Conservation (phyloP, 1,139 yeast genomes). For the Blastobotrys illinoisensis region DNA sequence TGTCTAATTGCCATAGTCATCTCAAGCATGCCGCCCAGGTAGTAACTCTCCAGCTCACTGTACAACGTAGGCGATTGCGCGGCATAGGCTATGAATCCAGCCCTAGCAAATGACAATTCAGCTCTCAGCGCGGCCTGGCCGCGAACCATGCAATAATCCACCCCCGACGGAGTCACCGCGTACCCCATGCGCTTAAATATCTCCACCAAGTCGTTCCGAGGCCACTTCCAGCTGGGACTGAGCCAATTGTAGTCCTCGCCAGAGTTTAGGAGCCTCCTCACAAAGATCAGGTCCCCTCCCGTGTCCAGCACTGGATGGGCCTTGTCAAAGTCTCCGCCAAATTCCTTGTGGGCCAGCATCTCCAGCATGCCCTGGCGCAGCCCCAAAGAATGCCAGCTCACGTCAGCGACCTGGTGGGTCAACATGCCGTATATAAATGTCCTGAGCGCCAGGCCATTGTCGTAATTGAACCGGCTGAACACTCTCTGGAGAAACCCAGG, state of each 20-base stretch:
- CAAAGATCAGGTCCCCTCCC: constrained; percentile 51
- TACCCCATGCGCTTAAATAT: constrained; percentile 36
- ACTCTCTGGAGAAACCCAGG: constrained; percentile 4
- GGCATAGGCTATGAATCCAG: constrained; percentile 32
- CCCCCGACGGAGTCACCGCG: constrained; percentile 23
- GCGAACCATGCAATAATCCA: constrained; percentile 44
- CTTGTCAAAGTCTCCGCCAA: constrained; percentile 39
- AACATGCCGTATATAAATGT: constrained; percentile 51
- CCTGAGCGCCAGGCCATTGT: constrained; percentile 29
- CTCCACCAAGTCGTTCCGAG: constrained; percentile 36
- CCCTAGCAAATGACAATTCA: constrained; percentile 35
- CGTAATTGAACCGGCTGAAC: neutral
- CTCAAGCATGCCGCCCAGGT: constrained; percentile 48
- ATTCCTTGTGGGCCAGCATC: constrained; percentile 45
- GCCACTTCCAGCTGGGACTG: constrained; percentile 41
- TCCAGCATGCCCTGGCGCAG: constrained; percentile 46
- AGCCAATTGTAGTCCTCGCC: constrained; percentile 28
- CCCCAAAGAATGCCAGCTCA: constrained; percentile 58
- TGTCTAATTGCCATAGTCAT: constrained; percentile 36
- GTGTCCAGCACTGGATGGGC: constrained; percentile 53
- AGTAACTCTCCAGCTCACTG: constrained; percentile 42
- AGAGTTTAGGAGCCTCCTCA: constrained; percentile 36
- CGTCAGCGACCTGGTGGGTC: constrained; percentile 54
- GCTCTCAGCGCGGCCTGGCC: constrained; percentile 46
- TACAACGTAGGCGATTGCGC: constrained; percentile 41